Base-by-base conservation (phyloP, 768 basidiomycete genomes). In the Termitomyces sp. region DNA sequence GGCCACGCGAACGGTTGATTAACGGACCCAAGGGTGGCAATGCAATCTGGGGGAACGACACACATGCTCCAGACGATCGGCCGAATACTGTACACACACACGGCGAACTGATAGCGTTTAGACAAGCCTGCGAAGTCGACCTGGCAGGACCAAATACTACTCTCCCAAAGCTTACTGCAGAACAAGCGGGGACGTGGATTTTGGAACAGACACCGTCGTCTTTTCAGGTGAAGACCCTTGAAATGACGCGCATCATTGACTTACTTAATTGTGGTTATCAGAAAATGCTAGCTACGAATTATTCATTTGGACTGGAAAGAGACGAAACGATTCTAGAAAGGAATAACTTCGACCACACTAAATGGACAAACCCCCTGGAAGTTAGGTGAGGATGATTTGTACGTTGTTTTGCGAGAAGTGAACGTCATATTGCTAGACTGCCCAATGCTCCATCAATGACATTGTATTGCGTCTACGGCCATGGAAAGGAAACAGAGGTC, bases 401-500 rank as follows among this genome's bases (percentile, higher is more conserved):
- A 68, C 58, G 23, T 23, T 18, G 41, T 56, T 44, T 50, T 36
- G 0, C 20, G 14, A 57, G 38, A 0, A 26, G 46, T 47, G 38
- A 52, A 41, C 28, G 3, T 38, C 26, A 35, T 58, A n/a, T 40
- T 50, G 47, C 9, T 56, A 92, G 91, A 63, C 76, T 99, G 18
- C 96, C 96, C 1, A 73, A 85, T 50, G 97, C 97, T 0, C 95
- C 96, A 1, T 89, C 88, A 5, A 89, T 97, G 87, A 92, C 88
- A 68, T 87, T 96, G 32, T 91, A 87, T 70, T 98, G 95, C 63
- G 83, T 95, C 2, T 98, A 98, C 74, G 96, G 96, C 0, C 88
- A 93, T 64, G 96, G 96, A 20, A 98, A 98, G 69, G 91, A 95
- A 66, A 99, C 95, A 0, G 95, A 97, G 82, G 91, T 86, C 41